A percentile compares a stretch with the other conserved stretches of the same genome.
These are phyloP conservation scores for Plasmodium inui DNA, from an alignment of 169 alveolate genomes.

Conservation along the genomic window DNA sequence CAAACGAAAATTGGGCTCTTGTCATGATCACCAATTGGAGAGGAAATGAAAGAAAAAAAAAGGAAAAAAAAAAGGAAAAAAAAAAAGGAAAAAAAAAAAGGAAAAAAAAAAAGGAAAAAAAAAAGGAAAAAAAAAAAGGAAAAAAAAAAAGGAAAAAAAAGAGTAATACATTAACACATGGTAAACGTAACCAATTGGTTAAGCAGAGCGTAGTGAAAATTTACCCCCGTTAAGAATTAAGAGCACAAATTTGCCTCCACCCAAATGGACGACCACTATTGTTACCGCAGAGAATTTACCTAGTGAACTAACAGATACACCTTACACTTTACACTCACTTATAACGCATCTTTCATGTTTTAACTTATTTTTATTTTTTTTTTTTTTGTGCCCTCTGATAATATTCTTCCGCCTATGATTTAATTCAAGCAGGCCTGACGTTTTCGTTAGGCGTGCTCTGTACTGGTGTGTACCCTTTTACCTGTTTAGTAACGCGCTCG, in stretches of 20 bases:
- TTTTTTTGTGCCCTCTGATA: neutral
- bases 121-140: neutral
- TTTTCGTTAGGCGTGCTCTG: neutral
- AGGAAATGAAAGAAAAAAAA: constrained; percentile 1
- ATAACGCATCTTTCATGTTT: neutral
- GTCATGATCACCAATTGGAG: neutral
- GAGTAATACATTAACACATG: neutral
- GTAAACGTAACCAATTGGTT: neutral
- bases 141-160: no score
- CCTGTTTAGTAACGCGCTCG: neutral
- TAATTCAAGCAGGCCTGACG: neutral
- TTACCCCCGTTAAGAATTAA: neutral
- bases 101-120: constrained; percentile 3
- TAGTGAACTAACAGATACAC: neutral
- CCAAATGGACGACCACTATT: neutral
- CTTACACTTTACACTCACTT: neutral
- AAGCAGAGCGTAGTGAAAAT: neutral
- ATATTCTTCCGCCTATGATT: neutral
- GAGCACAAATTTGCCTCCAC: neutral
- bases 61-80: neutral
- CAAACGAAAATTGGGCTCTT: neutral
- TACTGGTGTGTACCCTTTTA: neutral
- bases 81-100: neutral
- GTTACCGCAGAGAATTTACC: neutral
- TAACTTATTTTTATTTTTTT: neutral